These are phyloP conservation scores for Populus simonii DNA, from an alignment of 345 rosid species.

Conservation along the genomic window DNA sequence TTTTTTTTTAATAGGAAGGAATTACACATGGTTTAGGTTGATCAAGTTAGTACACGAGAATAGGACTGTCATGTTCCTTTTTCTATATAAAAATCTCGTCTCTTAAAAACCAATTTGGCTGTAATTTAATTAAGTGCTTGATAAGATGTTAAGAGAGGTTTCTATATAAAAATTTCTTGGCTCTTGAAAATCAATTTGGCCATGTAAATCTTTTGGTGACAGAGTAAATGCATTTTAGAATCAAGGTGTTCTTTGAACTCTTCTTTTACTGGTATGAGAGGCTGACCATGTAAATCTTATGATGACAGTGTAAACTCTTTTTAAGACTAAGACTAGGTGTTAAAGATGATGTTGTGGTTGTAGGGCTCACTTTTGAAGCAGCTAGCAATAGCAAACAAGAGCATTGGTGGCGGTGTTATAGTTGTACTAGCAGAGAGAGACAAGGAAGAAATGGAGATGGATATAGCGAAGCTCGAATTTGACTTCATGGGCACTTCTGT, in stretches of 20 bases:
- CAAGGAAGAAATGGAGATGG: conserved; percentile 92
- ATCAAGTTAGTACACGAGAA: not conserved
- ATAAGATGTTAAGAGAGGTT: not conserved
- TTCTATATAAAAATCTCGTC: not conserved
- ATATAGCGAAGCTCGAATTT: conserved; percentile 80
- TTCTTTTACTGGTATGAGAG: not conserved
- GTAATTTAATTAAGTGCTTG: not conserved
- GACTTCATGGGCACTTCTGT: conserved; percentile 91
- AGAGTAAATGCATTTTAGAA: not conserved
- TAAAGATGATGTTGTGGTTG: conserved; percentile 19
- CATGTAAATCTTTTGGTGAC: not conserved
- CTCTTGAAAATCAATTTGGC: not conserved
- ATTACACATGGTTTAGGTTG: not conserved
- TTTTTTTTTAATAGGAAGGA: not conserved
- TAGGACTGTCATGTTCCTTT: not conserved
- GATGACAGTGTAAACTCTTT: not conserved
- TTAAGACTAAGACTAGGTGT: not conserved
- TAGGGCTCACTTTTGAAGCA: conserved; percentile 95
- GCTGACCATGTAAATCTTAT: not conserved
- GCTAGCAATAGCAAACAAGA: conserved; percentile 89
- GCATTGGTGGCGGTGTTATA: conserved; percentile 80
- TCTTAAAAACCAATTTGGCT: not conserved
- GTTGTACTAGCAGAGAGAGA: conserved; percentile 91
- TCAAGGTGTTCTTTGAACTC: not conserved
- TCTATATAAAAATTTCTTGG: too few relatives aligned